Percentiles rank a stretch among this genome's conserved stretches.
phyloP scores from a whole-genome alignment of 2,329 filamentous ascomycete species.

The Tympanopsis confertula region DNA sequence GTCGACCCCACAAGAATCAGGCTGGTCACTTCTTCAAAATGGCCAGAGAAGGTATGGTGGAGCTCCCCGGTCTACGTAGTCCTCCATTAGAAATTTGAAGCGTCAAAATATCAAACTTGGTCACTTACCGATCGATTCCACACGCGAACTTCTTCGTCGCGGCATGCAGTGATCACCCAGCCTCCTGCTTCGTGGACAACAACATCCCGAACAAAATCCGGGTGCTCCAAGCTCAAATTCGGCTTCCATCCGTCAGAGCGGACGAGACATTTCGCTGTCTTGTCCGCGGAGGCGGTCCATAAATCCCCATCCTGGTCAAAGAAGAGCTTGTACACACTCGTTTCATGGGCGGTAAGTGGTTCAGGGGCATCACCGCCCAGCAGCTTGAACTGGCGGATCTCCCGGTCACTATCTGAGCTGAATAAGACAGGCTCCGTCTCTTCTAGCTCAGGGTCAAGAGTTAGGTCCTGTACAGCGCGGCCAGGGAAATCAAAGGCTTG shows the following conservation, averaged over 20 bases:
- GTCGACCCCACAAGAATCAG: slow-evolving; percentile 29
- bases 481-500: slow-evolving; percentile 43
- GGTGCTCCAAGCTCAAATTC: slow-evolving; percentile 42
- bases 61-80: slow-evolving; percentile 30
- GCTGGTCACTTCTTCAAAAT: slow-evolving; percentile 53
- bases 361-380: slow-evolving; percentile 8
- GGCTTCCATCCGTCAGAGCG: slow-evolving; percentile 37
- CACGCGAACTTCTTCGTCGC: slow-evolving; percentile 51
- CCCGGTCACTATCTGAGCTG: slow-evolving; percentile 28
- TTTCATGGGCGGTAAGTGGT: slow-evolving; percentile 43
- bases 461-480: slow-evolving; percentile 42
- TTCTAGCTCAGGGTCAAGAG: slow-evolving; percentile 29
- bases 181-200: slow-evolving; percentile 39
- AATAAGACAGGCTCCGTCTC: slow-evolving; percentile 25
- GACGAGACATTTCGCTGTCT: slow-evolving; percentile 43
- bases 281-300: slow-evolving; percentile 55
- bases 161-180: slow-evolving; percentile 47
- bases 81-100: background rate
- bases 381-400: background rate
- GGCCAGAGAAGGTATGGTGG: slow-evolving; percentile 39
- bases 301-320: slow-evolving; percentile 47
- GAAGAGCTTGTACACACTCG: slow-evolving; percentile 42
- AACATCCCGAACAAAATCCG: slow-evolving; percentile 51
- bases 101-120: background rate
- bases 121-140: slow-evolving; percentile 39